Percentiles rank a stretch among this genome's conserved stretches.
Conservation (phyloP, 345 rosid genomes). For the Gossypium ekmanianum region DNA sequence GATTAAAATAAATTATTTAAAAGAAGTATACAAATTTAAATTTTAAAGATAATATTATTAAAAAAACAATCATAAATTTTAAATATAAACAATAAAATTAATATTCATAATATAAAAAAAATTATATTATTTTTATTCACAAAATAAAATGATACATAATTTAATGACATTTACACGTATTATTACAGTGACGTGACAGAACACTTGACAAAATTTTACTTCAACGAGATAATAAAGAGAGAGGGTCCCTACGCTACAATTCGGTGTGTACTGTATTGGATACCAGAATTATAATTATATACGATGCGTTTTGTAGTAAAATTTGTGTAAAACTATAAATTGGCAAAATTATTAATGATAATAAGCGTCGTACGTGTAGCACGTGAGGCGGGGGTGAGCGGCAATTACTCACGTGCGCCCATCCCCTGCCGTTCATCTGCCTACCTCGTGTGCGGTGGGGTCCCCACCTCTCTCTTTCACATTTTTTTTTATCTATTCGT, state of each 20-base stretch:
- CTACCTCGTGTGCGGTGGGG: background rate
- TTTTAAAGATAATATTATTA: no score
- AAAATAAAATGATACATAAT: background rate
- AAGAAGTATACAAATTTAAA: fast-evolving
- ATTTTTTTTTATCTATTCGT: background rate
- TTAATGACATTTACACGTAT: background rate
- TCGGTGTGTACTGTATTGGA: no score
- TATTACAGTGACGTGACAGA: background rate
- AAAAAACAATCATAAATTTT: no score
- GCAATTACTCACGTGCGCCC: constrained; percentile 10
- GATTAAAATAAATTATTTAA: no score
- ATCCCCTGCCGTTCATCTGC: constrained; percentile 10
- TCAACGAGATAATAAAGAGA: no score
- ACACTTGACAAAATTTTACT: background rate
- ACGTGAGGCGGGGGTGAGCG: background rate
- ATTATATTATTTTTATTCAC: background rate
- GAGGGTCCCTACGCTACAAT: no score
- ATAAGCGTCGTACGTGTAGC: background rate
- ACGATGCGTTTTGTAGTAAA: background rate
- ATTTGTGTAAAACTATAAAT: background rate
- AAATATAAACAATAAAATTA: no score
- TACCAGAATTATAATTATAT: no score
- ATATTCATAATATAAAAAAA: no score
- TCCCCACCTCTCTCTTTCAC: background rate
- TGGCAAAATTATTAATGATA: no score